These are phyloP conservation scores for Colletotrichum brevisporum DNA, from an alignment of 2,329 filamentous ascomycete genomes.

Conservation along the genomic window DNA sequence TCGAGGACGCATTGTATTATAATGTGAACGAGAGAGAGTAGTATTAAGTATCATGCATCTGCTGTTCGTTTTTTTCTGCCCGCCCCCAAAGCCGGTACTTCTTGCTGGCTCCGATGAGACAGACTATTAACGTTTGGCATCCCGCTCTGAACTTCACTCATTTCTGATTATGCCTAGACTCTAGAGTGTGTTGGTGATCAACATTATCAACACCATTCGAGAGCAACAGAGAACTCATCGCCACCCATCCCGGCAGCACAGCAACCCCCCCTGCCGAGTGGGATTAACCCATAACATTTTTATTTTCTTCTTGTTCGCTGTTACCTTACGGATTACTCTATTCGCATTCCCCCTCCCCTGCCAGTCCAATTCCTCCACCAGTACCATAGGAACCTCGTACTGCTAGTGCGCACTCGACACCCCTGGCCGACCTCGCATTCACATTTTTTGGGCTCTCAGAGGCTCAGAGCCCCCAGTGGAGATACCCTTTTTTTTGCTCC, in stretches of 20 bases:
- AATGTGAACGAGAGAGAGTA: conserved; percentile 8
- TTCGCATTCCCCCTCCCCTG: conserved; percentile 8
- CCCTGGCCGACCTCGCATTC: conserved; percentile 8
- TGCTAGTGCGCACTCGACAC: background rate
- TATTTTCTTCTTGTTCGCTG: background rate
- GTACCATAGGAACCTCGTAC: too few relatives aligned
- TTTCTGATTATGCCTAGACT: conserved; percentile 10
- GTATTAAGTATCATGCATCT: conserved; percentile 8
- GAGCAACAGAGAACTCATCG: conserved; percentile 10
- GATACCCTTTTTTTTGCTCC: background rate
- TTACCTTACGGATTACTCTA: conserved; percentile 14
- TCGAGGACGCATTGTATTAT: background rate
- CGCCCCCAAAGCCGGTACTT: background rate
- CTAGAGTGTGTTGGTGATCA: conserved; percentile 28
- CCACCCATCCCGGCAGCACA: conserved; percentile 1
- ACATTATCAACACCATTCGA: conserved; percentile 27
- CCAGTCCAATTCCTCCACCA: background rate
- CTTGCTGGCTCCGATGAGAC: background rate
- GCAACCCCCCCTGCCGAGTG: conserved; percentile 15
- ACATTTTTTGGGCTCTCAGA: background rate
- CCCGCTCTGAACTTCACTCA: background rate
- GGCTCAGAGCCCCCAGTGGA: conserved; percentile 20
- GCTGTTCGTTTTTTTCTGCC: background rate
- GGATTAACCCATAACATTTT: conserved; percentile 23
- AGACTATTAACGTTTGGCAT: background rate